Base-by-base conservation (phyloP, 345 rosid genomes). In the Eucalyptus cloeziana region DNA sequence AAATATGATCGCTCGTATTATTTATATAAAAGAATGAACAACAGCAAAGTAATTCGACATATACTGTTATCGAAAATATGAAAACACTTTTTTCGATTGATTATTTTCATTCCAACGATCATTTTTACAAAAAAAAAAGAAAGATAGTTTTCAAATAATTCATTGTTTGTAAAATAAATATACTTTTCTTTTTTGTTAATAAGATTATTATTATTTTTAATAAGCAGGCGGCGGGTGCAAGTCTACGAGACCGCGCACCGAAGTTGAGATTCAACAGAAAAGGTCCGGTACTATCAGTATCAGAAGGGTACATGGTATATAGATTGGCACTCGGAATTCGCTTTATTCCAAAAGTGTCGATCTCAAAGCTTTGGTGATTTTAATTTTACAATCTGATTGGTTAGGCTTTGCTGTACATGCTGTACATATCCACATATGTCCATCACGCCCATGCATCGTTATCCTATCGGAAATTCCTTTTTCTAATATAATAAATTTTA, bases 21-120 rank as follows among this genome's bases (percentile, higher is more conserved):
- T 17, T 67, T n/a, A 4, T 7, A 15, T 67, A 31, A 67, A 67
- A 7, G 22, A 67, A n/a, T 4, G 40, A 67, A 67, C 22, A 16
- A 67, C 6, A 5, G 1, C 43, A 19, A 4, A 31, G 19, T 16
- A 69, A 2, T 31, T 69, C 22, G 5, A 69, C 43, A 8, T 67
- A 31, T 7, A 27, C 31, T 31, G 22, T 3, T 25, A 58, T 58
- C 13, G 0, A 25, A 58, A 58, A 58, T 10, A 58, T 10, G 62
- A 25, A 56, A 56, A 25, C 6, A 2, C 1, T 52, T 2, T 64
- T 4, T 2, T 13, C 2, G 0, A n/a, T 16, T 7, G 11, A 64
- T 64, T 15, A 64, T 64, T 64, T 67, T 31, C 12, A 3, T 15
- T 67, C 79, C 17, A 67, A 1, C 1, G 7, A 31, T 67, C 11